Evolutionary conservation across 2,329 filamentous ascomycete genomes (phyloP), one percentile per base, ranked within the genome.

Genomic region (Coleophoma crateriformis): DNA sequence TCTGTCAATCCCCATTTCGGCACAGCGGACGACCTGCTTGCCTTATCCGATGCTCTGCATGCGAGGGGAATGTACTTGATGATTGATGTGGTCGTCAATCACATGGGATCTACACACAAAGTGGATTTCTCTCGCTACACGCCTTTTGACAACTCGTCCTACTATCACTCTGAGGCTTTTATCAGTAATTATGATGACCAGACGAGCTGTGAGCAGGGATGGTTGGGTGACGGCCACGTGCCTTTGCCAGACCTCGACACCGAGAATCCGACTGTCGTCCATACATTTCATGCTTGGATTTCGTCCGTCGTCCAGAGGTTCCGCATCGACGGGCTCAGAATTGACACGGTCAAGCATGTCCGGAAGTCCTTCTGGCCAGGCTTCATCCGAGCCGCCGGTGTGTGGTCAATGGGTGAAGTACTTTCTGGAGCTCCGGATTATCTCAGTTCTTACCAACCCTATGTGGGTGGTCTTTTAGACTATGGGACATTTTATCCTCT

Each of bases 361-460:
- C 59, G 68, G 20, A 67, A 64, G 53, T 69, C 70, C 17, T 85
- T 81, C 62, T 81, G 79, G 71, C 65, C 76, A 0, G 64, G 58
- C 0, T 84, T 83, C 55, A 66, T 72, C 19, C 53, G 67, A 7
- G 74, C 76, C 0, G 70, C 78, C 0, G 79, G 77, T 7, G 76
- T 82, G 4, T 84, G 79, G 62, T 70, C 72, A 3, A 70, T 82
- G 13, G 81, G 81, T 6, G 81, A 85, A 58, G 80, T 83, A 3
- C 73, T 82, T 68, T 70, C 20, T 66, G 68, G 2, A 68, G 71
- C 49, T 67, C 70, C 2, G 67, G 60, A 43, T 59, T 68, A 22
- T 8, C 42, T 43, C 14, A 50, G 40, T 43, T 14, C 70, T 15
- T 83, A 80, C 59, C 71, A 77, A 39, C 65, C 68, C 46, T 61